These are phyloP conservation scores for Rhodamnia argentea DNA, from an alignment of 345 rosid genomes.

Conservation along the genomic window DNA sequence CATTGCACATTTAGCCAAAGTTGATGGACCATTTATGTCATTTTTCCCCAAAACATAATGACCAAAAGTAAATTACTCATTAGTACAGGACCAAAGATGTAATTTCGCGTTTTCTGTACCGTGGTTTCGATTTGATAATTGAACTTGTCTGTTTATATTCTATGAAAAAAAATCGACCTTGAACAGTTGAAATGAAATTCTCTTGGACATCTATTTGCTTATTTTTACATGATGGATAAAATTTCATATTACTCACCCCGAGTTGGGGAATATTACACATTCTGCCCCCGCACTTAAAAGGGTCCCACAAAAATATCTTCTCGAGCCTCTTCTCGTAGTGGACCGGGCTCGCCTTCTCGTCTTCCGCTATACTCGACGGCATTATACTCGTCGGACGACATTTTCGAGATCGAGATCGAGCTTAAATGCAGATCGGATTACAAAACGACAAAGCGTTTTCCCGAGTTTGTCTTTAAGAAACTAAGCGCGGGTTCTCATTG, in stretches of 20 bases:
- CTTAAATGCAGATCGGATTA: slow-evolving; percentile 16
- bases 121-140: neutral
- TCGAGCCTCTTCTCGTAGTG: slow-evolving; percentile 28
- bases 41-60: too few relatives aligned
- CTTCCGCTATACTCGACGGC: slow-evolving; percentile 40
- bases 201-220: neutral
- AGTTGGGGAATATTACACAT: fast-evolving
- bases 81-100: too few relatives aligned
- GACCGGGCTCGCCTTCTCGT: slow-evolving; percentile 7
- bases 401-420: slow-evolving; percentile 31
- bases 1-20: too few relatives aligned
- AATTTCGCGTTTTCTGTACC: neutral
- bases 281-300: neutral
- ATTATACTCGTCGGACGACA: slow-evolving; percentile 59
- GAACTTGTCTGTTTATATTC: neutral
- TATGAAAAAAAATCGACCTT: neutral
- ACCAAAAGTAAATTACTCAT: too few relatives aligned
- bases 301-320: slow-evolving; percentile 10
- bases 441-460: slow-evolving; percentile 36
- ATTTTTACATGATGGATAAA: neutral
- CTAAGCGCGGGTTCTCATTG: slow-evolving; percentile 62
- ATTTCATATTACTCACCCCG: neutral
- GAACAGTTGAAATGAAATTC: neutral
- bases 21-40: too few relatives aligned
- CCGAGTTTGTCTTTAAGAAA: slow-evolving; percentile 63